These are phyloP conservation scores for Hygrocybe punicea DNA, from an alignment of 768 basidiomycete species.

Conservation along the genomic window DNA sequence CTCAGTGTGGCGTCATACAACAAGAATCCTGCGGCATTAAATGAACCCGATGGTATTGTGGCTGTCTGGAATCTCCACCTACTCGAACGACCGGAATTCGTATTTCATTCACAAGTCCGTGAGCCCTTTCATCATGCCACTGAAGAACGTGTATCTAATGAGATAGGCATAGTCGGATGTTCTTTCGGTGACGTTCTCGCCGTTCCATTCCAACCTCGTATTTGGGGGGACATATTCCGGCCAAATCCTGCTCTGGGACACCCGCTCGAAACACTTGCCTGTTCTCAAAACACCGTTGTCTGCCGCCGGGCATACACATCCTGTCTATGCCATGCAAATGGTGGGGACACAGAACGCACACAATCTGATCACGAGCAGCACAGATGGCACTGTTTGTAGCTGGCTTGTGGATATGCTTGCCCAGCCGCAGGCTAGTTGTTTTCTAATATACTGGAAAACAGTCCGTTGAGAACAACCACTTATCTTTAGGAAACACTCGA, in stretches of 20 bases:
- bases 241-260: slow-evolving; percentile 97
- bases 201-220: slow-evolving; percentile 94
- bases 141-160: slow-evolving; percentile 11
- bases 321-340: slow-evolving; percentile 97
- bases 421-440: slow-evolving; percentile 75
- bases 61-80: slow-evolving; percentile 97
- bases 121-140: slow-evolving; percentile 6
- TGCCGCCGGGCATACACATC: slow-evolving; percentile 95
- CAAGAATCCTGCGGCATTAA: slow-evolving; percentile 89
- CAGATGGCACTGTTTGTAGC: slow-evolving; percentile 94
- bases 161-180: slow-evolving; percentile 77
- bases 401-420: slow-evolving; percentile 99
- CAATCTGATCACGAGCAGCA: slow-evolving; percentile 93
- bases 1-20: slow-evolving; percentile 95
- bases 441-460: background rate
- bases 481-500: slow-evolving; percentile 82
- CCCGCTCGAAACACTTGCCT: slow-evolving; percentile 91
- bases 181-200: slow-evolving; percentile 93
- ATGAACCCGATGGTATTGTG: slow-evolving; percentile 96
- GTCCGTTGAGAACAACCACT: background rate
- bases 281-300: slow-evolving; percentile 96
- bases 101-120: slow-evolving; percentile 95
- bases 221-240: slow-evolving; percentile 99
- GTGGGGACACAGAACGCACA: slow-evolving; percentile 99
- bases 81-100: slow-evolving; percentile 92